Base-by-base conservation (phyloP, 805 yeast species). In the Yarrowia hollandica region DNA sequence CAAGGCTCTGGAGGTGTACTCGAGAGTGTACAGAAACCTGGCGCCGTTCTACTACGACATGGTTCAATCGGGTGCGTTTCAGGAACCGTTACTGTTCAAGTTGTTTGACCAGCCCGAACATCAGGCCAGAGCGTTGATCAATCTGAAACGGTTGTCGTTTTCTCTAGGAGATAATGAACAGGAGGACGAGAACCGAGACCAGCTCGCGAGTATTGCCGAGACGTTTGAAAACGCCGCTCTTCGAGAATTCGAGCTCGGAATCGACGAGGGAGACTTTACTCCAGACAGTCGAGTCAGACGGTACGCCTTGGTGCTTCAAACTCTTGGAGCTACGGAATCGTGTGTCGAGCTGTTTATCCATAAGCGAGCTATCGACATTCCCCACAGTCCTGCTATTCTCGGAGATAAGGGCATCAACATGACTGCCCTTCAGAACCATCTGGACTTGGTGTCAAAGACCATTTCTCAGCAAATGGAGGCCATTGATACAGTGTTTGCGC, bases 191-290 rank as follows among this genome's bases (percentile, higher is more conserved):
- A 68, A 69, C 37, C 37, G 67, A 9, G 68, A 65, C 26, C 61
- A 81, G 61, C 70, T 86, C 46, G 78, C 77, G 33, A 76, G 86
- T 3, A 74, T 84, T 11, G 69, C 82, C 34, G 92, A 86, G 65
- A 74, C 88, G 16, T 88, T 89, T 67, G 85, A 86, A 37, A 85
- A 80, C 67, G 88, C 94, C 0, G 77, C 86, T 7, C 68, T 88
- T 14, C 71, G 82, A 44, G 95, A 89, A 67, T 76, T 88, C 61
- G 91, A 86, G 55, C 70, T 77, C 26, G 84, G 79, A 62, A 77
- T 79, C 61, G 81, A 79, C 41, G 66, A 75, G 1, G 71, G 75
- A 41, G 81, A 83, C 35, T 80, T 70, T 31, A 71, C 67, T 5
- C 22, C 39, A 0, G 55, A 48, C 4, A 21, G 30, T 2, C 70